phyloP scores from a whole-genome alignment of 352 stramenopile genomes.

The Globisporangium echinulatum region DNA sequence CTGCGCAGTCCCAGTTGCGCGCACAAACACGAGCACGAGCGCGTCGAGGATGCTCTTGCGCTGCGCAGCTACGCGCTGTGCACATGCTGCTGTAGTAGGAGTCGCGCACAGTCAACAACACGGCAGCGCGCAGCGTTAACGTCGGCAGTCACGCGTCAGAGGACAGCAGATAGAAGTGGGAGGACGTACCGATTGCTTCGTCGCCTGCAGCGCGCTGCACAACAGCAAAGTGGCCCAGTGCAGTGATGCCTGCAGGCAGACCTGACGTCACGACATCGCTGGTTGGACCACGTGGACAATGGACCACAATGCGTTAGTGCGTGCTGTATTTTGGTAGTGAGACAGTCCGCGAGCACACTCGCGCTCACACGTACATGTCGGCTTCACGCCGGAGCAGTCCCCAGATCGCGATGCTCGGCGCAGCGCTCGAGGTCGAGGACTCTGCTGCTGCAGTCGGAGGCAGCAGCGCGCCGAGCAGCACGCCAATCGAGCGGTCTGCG shows the following conservation, averaged over 20 bases:
- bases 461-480: constrained; percentile 2
- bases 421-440: neutral
- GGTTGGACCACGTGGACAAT: neutral
- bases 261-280: constrained; percentile 2
- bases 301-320: too few relatives aligned
- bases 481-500: neutral
- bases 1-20: constrained; percentile 11
- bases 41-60: neutral
- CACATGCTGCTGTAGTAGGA: neutral
- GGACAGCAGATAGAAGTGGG: neutral
- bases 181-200: constrained; percentile 2
- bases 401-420: constrained; percentile 3
- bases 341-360: neutral
- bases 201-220: constrained; percentile 7
- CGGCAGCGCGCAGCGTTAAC: neutral
- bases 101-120: neutral
- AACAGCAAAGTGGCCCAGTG: constrained; percentile 7
- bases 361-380: constrained; percentile 9
- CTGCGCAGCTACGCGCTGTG: constrained; percentile 2
- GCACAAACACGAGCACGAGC: constrained; percentile 20
- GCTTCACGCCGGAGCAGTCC: constrained; percentile 3
- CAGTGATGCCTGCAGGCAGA: constrained; percentile 7
- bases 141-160: too few relatives aligned
- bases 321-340: too few relatives aligned
- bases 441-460: neutral